Conservation (phyloP, 164 flowering plant species). For the Vitis riparia region DNA sequence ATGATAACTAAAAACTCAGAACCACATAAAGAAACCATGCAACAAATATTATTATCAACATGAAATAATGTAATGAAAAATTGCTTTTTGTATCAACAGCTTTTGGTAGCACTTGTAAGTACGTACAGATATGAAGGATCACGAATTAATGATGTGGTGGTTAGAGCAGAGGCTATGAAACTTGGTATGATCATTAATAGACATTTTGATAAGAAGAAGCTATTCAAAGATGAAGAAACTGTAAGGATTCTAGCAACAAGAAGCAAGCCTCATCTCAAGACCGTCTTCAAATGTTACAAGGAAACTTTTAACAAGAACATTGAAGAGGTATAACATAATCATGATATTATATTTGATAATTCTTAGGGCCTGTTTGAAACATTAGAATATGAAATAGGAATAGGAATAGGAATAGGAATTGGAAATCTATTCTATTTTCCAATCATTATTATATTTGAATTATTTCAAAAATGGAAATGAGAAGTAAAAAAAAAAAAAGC, state of each 20-base stretch:
- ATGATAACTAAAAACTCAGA: too few species aligned
- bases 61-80: too few species aligned
- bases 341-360: background rate
- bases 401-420: too few species aligned
- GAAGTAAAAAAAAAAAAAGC: too few species aligned
- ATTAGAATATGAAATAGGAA: too few species aligned
- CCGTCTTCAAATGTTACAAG: slow-evolving; percentile 44
- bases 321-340: slow-evolving; percentile 36
- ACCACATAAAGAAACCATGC: too few species aligned
- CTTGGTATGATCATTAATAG: slow-evolving; percentile 38
- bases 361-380: too few species aligned
- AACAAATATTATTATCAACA: too few species aligned
- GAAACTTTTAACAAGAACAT: slow-evolving; percentile 37
- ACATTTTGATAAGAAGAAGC: slow-evolving; percentile 19
- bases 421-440: too few species aligned
- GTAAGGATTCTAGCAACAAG: slow-evolving; percentile 67
- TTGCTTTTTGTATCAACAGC: slow-evolving; percentile 30
- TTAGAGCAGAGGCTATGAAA: slow-evolving; percentile 60
- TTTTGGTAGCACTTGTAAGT: slow-evolving; percentile 70
- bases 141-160: slow-evolving; percentile 41
- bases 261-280: slow-evolving; percentile 64
- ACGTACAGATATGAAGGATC: slow-evolving; percentile 76
- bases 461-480: too few species aligned
- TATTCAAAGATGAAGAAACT: slow-evolving; percentile 49
- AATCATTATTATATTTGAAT: too few species aligned